Conservation (phyloP, 768 basidiomycete species). For the Leccinum boreale region DNA sequence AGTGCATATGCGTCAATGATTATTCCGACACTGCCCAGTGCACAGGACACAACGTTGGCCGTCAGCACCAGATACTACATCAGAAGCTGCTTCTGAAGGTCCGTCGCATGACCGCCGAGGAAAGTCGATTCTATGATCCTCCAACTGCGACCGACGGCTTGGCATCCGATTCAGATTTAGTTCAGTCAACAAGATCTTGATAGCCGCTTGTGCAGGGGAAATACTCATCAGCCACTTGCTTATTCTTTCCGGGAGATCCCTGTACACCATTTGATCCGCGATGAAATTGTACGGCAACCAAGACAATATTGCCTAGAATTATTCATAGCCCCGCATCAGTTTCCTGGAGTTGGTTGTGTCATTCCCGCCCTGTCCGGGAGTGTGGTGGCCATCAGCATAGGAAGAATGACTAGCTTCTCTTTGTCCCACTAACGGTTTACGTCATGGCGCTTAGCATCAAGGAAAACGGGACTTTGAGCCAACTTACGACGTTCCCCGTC, state of each 20-base stretch:
- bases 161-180: neutral
- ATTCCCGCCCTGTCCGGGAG: constrained; percentile 24
- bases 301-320: neutral
- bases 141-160: neutral
- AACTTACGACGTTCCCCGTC: constrained; percentile 40
- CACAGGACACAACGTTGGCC: no score
- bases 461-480: neutral
- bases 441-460: neutral
- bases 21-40: no score
- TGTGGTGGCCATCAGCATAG: constrained; percentile 40
- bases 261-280: constrained; percentile 7
- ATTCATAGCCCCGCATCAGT: constrained; percentile 6
- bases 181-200: neutral
- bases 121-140: neutral
- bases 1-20: no score
- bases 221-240: neutral
- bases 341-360: constrained; percentile 23
- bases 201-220: neutral
- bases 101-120: neutral
- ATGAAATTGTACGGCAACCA: neutral
- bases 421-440: constrained; percentile 48
- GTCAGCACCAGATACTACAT: neutral
- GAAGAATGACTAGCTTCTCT: constrained; percentile 49
- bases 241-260: neutral
- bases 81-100: neutral